phyloP scores from a whole-genome alignment of 1,284 basidiomycete genomes.

The Tilletia setariae region DNA sequence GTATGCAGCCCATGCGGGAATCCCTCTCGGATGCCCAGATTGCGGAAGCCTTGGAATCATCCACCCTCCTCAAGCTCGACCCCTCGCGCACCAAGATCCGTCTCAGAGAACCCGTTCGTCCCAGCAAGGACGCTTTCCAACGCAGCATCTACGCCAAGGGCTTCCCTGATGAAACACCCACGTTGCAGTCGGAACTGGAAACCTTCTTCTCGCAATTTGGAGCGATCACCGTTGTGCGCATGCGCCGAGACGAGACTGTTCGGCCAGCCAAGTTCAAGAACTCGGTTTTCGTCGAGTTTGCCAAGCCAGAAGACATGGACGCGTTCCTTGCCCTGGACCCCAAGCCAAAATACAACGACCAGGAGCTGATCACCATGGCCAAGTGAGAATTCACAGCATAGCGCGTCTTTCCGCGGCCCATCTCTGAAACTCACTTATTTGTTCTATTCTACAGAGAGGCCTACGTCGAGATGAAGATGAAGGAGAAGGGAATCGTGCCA shows the following conservation, averaged over 20 bases:
- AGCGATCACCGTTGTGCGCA: constrained; percentile 77
- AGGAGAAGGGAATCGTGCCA: constrained; percentile 77
- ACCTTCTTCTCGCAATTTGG: constrained; percentile 78
- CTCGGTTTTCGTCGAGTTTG: constrained; percentile 89
- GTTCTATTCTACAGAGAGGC: constrained; percentile 62
- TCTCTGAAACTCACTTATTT: neutral
- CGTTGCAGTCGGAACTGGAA: constrained; percentile 74
- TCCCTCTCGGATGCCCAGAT: constrained; percentile 39
- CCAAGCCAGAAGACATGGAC: constrained; percentile 68
- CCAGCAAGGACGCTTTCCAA: constrained; percentile 45
- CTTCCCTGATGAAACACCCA: constrained; percentile 72
- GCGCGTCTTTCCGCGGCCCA: neutral
- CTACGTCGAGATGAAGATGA: constrained; percentile 95
- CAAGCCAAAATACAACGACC: constrained; percentile 62
- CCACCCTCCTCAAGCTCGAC: constrained; percentile 68
- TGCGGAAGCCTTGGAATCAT: constrained; percentile 37
- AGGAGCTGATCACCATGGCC: constrained; percentile 72
- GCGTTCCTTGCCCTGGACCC: constrained; percentile 65
- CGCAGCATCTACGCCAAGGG: constrained; percentile 66
- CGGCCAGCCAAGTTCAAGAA: constrained; percentile 82
- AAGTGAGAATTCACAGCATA: constrained; percentile 23
- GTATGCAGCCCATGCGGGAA: constrained; percentile 68
- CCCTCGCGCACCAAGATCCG: constrained; percentile 71
- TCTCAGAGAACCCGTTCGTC: constrained; percentile 61
- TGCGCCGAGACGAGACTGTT: constrained; percentile 65